phyloP scores from a whole-genome alignment of 208 protist genomes.

The Leishmania guyanensis region DNA sequence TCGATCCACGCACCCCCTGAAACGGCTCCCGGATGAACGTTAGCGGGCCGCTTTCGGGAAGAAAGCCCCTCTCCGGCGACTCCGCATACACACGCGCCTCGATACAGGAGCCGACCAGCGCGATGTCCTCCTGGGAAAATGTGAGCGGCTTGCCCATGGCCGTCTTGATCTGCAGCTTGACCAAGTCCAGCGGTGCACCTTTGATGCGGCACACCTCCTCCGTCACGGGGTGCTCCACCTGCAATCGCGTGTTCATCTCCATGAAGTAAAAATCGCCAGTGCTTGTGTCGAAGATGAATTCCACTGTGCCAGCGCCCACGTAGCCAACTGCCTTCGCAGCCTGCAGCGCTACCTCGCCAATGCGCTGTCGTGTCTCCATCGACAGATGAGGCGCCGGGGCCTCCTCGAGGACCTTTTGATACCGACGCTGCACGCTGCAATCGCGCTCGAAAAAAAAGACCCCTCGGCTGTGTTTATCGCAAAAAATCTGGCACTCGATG shows the following conservation, averaged over 20 bases:
- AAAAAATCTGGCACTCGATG: conserved; percentile 95
- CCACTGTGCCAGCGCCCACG: conserved; percentile 96
- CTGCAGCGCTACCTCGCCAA: conserved; percentile 82
- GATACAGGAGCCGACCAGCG: conserved; percentile 77
- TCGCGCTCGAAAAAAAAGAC: conserved; percentile 96
- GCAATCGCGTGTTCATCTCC: conserved; percentile 99
- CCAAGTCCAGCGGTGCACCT: conserved; percentile 86
- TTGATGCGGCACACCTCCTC: conserved; percentile 90
- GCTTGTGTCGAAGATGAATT: conserved; percentile 96
- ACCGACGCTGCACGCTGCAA: conserved; percentile 94
- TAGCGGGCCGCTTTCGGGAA: conserved; percentile 63
- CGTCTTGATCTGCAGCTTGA: conserved; percentile 93
- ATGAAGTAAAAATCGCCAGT: conserved; percentile 96
- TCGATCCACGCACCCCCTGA: conserved; percentile 35
- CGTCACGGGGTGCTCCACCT: conserved; percentile 96
- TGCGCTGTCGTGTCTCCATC: conserved; percentile 54
- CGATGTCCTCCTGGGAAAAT: conserved; percentile 83
- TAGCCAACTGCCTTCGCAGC: conserved; percentile 91
- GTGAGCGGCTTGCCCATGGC: conserved; percentile 68
- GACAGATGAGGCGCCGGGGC: conserved; percentile 77
- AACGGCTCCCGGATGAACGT: conserved; percentile 37
- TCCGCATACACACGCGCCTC: conserved; percentile 97
- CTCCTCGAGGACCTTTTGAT: conserved; percentile 97
- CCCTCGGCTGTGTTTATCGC: conserved; percentile 86
- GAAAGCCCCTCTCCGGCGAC: conserved; percentile 85